These are phyloP conservation scores for Orbilia brochopaga DNA, from an alignment of 2,329 filamentous ascomycete genomes.

Conservation along the genomic window DNA sequence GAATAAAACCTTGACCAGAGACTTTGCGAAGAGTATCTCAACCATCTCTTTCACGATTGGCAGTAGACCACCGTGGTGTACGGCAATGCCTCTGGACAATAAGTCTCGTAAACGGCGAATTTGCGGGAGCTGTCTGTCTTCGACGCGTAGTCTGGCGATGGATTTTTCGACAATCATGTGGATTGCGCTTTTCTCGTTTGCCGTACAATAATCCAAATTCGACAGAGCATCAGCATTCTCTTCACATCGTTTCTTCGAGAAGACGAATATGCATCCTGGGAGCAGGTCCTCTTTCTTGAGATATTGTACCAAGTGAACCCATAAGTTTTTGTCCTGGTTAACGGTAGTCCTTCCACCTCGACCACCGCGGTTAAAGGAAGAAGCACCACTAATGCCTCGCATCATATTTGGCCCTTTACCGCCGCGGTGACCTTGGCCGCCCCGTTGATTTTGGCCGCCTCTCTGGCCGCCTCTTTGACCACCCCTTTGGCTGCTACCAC, in stretches of 20 bases:
- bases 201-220: constrained; percentile 93
- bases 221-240: constrained; percentile 94
- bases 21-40: constrained; percentile 93
- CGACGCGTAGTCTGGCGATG: constrained; percentile 84
- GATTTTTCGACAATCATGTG: constrained; percentile 98
- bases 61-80: constrained; percentile 91
- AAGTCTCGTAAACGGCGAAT: constrained; percentile 86
- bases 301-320: constrained; percentile 93
- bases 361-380: constrained; percentile 76
- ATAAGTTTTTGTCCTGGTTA: constrained; percentile 92
- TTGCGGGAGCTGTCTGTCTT: constrained; percentile 88
- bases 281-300: constrained; percentile 84
- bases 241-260: constrained; percentile 96
- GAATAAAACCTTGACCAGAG: constrained; percentile 93
- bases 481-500: constrained; percentile 57
- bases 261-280: constrained; percentile 95
- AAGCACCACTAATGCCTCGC: constrained; percentile 61
- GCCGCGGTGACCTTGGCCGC: constrained; percentile 64
- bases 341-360: constrained; percentile 83
- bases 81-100: constrained; percentile 84
- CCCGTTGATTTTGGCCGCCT: constrained; percentile 64
- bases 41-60: constrained; percentile 98
- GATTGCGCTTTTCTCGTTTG: constrained; percentile 91
- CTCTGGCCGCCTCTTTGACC: constrained; percentile 62
- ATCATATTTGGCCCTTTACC: constrained; percentile 59